Evolutionary conservation across 2,329 filamentous ascomycete species (phyloP).

Genomic region (Podosphaera fusca): DNA sequence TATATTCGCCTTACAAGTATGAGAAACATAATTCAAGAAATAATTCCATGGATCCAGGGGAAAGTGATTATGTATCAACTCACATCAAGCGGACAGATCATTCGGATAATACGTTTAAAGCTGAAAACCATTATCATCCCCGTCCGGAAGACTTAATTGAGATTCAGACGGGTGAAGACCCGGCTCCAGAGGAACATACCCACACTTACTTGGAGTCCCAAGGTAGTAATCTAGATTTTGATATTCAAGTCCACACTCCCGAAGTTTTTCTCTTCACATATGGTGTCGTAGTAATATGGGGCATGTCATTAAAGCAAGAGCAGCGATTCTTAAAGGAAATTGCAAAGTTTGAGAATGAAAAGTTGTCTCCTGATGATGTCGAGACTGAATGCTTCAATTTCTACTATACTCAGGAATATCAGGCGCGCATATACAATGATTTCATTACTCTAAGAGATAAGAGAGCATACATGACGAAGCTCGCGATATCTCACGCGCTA

Average conservation of each 20-base stretch:
- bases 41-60: conserved; percentile 25
- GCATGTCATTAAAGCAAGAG: conserved; percentile 81
- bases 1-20: conserved; percentile 87
- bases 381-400: conserved; percentile 98
- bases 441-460: conserved; percentile 91
- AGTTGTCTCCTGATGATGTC: conserved; percentile 66
- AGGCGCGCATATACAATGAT: conserved; percentile 97
- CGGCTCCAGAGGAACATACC: not conserved
- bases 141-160: conserved; percentile 39
- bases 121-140: conserved; percentile 33
- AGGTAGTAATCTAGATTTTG: conserved; percentile 41
- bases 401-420: conserved; percentile 95
- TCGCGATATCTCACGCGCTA: conserved; percentile 86
- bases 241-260: conserved; percentile 71
- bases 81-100: conserved; percentile 40
- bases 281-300: conserved; percentile 94
- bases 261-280: conserved; percentile 96
- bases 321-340: conserved; percentile 82
- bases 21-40: not conserved
- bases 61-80: conserved; percentile 10
- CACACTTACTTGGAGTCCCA: conserved; percentile 10
- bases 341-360: conserved; percentile 80
- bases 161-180: conserved; percentile 21
- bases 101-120: conserved; percentile 50
- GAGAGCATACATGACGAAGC: conserved; percentile 92